A percentile compares a stretch with the other conserved stretches of the same genome.
These are phyloP conservation scores for Aspergillus sp. DNA, from an alignment of 2,329 filamentous ascomycete genomes.

Conservation along the genomic window DNA sequence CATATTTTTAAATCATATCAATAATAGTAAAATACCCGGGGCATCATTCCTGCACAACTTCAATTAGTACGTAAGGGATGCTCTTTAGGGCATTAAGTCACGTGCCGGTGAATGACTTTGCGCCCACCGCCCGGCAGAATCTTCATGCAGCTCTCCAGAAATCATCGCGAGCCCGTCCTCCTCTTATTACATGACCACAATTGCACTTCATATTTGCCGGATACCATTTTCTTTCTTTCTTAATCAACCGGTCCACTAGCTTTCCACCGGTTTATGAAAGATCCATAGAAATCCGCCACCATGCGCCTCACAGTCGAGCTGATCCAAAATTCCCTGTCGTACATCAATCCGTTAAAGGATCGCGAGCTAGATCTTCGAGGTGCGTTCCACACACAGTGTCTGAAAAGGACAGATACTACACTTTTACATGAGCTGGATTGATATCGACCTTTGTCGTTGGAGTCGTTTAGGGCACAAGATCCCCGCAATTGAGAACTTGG, in stretches of 20 bases:
- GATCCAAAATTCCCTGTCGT: conserved; percentile 91
- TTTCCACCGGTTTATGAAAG: neutral
- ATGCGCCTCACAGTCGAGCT: conserved; percentile 97
- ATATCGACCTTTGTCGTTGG: conserved; percentile 62
- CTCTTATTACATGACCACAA: neutral
- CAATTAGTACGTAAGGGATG: no score
- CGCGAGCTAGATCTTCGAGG: conserved; percentile 99
- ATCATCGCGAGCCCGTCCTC: neutral
- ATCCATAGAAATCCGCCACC: conserved; percentile 26
- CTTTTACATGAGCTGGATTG: conserved; percentile 73
- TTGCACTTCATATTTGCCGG: neutral
- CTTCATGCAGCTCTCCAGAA: conserved; percentile 2
- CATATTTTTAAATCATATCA: no score
- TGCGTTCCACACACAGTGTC: conserved; percentile 59
- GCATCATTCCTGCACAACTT: no score
- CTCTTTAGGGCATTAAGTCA: neutral
- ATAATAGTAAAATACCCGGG: neutral
- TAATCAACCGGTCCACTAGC: neutral
- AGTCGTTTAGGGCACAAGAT: conserved; percentile 87
- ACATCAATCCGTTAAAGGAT: conserved; percentile 98
- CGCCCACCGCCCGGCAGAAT: conserved; percentile 13
- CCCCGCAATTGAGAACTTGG: conserved; percentile 94
- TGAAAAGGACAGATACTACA: conserved; percentile 98
- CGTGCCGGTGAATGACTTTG: neutral
- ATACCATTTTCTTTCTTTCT: neutral